Evolutionary conservation across 805 yeast species (phyloP), one percentile per base, ranked within the genome.

Genomic region (Saturnispora kantuleensis): DNA sequence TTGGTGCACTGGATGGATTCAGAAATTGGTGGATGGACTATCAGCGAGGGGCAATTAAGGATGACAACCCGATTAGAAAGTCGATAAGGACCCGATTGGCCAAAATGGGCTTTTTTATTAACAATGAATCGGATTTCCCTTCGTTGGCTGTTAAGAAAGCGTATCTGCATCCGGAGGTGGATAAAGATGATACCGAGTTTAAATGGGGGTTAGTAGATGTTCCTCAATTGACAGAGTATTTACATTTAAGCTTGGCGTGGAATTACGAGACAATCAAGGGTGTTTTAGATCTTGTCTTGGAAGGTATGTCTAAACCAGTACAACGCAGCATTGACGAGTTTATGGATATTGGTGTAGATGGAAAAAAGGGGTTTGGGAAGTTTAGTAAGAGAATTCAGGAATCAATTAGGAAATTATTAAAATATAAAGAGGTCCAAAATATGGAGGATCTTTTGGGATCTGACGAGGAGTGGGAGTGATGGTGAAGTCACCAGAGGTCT

Each of bases 171-270:
- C 96, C 99, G 0, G 86, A 81, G 31, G 96, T 93, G 3, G 97
- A 93, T 58, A 70, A 70, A 34, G 96, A 89, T 58, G 66, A 67
- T 38, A 83, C 89, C 0, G 71, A 73, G 44, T 89, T 93, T 63
- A 74, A 74, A 39, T 93, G 98, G 98, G 97, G 97, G 0, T 64
- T 69, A 2, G 96, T 97, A 0, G 87, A 85, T 58, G 63, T 89
- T 47, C 97, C 88, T 53, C 78, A 77, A 51, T 66, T 93, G 41
- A 65, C 97, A 29, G 68, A 76, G 1, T 89, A 75, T 52, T 66
- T 93, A 60, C 74, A 74, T 73, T 68, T 64, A 38, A 77, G 77
- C 38, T 78, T 88, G 8, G 88, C 89, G 2, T 94, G 99, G 97
- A 65, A 73, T 2, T 78, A 77, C 54, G 79, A 72, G 8, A 72